Evolutionary conservation across 139 green algal genomes (phyloP), one percentile per base, ranked within the genome.

Genomic region (Haematococcus lacustris): DNA sequence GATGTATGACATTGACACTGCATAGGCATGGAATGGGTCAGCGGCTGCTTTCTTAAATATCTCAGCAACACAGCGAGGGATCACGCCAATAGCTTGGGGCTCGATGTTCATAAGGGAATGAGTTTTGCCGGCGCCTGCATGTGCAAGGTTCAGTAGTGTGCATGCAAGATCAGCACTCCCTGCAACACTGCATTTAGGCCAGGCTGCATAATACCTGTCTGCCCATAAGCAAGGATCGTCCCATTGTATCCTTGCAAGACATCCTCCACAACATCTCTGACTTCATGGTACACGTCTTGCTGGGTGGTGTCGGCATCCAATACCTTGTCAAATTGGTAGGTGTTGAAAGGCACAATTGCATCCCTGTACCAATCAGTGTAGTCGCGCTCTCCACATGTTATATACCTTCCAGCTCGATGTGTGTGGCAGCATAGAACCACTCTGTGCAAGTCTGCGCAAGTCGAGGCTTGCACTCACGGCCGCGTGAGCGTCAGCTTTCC

Each of bases 221-320:
- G 82, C 1, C 91, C 91, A 66, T 94, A 96, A 0, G 89, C 89
- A 79, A 96, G 88, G 39, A 96, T 80, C 0, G 89, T 94, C 53
- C 53, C 53, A 60, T 96, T 94, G 85, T 92, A 96, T 0, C 91
- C 91, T 0, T 83, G 76, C 43, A 96, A 53, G 50, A 94, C 87
- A 68, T 93, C 88, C 39, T 88, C 83, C 23, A 94, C 85, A 1
- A 91, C 79, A 59, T 85, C 79, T 66, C 76, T 76, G 2, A 89
- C 87, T 3, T 74, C 71, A 3, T 74, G 70, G 65, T 93, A 93
- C 32, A 95, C 88, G 51, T 95, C 90, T 2, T 77, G 76, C 53
- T 95, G 90, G 37, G 73, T 80, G 38, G 84, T 70, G 1, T 47
- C n/a, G 2, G 84, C 73, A 3, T 38, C 43, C 71, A 95, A 76